Conservation (phyloP, 768 basidiomycete genomes). For the Leccinum truebloodii region DNA sequence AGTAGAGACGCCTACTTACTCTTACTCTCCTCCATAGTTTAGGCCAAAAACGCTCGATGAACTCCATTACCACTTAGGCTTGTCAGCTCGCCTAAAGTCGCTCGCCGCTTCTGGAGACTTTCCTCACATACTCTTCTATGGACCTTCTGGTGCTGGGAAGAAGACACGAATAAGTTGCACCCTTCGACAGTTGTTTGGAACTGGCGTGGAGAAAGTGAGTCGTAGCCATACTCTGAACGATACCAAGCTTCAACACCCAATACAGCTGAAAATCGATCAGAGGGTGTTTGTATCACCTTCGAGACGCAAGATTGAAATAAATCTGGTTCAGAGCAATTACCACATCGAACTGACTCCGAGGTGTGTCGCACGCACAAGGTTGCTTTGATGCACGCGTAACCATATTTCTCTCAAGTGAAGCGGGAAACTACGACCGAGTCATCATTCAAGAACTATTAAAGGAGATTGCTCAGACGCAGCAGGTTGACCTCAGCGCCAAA, state of each 20-base stretch:
- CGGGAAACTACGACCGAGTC: conserved; percentile 90
- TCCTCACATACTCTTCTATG: conserved; percentile 97
- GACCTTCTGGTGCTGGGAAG: conserved; percentile 95
- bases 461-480: conserved; percentile 98
- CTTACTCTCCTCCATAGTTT: conserved; percentile 50
- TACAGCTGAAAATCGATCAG: conserved; percentile 96
- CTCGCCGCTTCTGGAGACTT: conserved; percentile 91
- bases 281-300: conserved; percentile 93
- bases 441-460: conserved; percentile 97
- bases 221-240: background rate
- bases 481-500: conserved; percentile 93
- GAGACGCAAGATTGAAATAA: conserved; percentile 92
- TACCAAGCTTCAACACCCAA: background rate
- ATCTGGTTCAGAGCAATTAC: conserved; percentile 96
- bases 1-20: background rate
- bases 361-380: conserved; percentile 41
- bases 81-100: conserved; percentile 78
- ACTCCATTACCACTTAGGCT: conserved; percentile 83
- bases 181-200: conserved; percentile 84
- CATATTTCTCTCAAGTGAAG: conserved; percentile 62
- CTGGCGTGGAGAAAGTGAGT: conserved; percentile 87
- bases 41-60: conserved; percentile 83
- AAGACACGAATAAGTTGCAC: conserved; percentile 95
- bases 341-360: conserved; percentile 98
- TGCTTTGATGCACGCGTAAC: conserved; percentile 2